Evolutionary conservation across 2,329 filamentous ascomycete genomes (phyloP), one percentile per base, ranked within the genome.

Genomic region (Calonectria pseudoreteaudii): DNA sequence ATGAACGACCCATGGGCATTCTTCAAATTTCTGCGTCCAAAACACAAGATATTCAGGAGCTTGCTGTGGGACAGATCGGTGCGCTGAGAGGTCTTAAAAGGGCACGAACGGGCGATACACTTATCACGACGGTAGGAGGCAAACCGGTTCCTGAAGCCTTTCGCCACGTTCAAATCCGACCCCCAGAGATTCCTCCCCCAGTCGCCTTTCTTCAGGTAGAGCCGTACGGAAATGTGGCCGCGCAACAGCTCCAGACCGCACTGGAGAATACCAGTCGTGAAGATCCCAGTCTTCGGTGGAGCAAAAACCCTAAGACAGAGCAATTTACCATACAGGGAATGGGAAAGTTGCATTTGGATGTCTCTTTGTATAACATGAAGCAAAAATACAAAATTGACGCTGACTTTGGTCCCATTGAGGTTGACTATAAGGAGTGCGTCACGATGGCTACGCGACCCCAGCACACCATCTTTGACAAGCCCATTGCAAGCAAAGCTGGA

Each of bases 191-290:
- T 0, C 96, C 97, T 0, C 95, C 97, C 0, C 95, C 97, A 0
- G 97, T 99, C 0, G 98, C 98, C 81, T 99, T 98, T 83, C 93
- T 97, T n/a, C 95, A 96, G 74, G 93, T 98, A 34, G 96, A 98
- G 76, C 95, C 90, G 0, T 88, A 95, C 78, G 93, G 94, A 79
- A 87, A 94, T 38, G 90, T 93, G 38, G 95, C 96, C 77, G 94
- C 95, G 79, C 96, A 95, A 79, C 91, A 93, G 72, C 91, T 99
- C 8, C 91, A 94, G 70, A 91, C 93, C 8, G 93, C 94, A 0
- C 87, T 99, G 8, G 90, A 92, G 7, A 91, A 97, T 64, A 90
- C 98, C 7, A 91, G 98, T 0, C 90, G 97, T 78, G 97, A 99
- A 86, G 97, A 99, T 80, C 97, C 97, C 0, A 98, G 95, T 83